Conservation (phyloP, 345 rosid species). For the Gossypium arboreum region DNA sequence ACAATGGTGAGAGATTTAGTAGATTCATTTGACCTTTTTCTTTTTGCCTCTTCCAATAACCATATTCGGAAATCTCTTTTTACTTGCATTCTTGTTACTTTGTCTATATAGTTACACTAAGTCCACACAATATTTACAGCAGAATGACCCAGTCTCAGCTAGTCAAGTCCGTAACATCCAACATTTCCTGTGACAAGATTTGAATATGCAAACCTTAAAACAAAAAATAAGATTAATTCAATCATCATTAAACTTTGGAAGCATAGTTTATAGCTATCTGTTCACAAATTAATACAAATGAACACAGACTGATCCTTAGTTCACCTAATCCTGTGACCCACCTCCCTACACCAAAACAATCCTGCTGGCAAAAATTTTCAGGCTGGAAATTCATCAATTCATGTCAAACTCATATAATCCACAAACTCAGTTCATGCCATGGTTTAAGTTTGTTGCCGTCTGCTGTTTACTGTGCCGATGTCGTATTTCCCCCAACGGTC, state of each 20-base stretch:
- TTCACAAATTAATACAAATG: neutral
- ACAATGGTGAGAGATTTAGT: neutral
- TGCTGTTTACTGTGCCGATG: constrained; percentile 37
- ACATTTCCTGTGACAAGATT: neutral
- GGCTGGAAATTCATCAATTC: constrained; percentile 25
- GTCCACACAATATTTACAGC: neutral
- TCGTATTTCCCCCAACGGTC: constrained; percentile 70
- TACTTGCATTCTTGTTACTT: too few species aligned
- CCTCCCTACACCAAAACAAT: neutral
- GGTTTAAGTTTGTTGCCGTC: neutral
- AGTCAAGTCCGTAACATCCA: neutral
- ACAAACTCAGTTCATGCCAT: constrained; percentile 7
- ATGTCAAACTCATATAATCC: neutral
- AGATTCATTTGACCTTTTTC: neutral
- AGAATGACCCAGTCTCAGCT: neutral
- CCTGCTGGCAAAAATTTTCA: neutral
- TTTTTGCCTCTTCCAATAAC: neutral
- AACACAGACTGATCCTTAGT: neutral
- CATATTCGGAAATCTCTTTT: too few species aligned
- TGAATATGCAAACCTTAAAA: neutral
- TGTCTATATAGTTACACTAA: neutral
- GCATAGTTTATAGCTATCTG: neutral
- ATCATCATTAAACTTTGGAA: neutral
- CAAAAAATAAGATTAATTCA: neutral
- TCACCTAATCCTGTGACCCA: neutral